Evolutionary conservation across 2,329 filamentous ascomycete genomes (phyloP), one percentile per base, ranked within the genome.

Genomic region (Sclerotinia trifoliorum): DNA sequence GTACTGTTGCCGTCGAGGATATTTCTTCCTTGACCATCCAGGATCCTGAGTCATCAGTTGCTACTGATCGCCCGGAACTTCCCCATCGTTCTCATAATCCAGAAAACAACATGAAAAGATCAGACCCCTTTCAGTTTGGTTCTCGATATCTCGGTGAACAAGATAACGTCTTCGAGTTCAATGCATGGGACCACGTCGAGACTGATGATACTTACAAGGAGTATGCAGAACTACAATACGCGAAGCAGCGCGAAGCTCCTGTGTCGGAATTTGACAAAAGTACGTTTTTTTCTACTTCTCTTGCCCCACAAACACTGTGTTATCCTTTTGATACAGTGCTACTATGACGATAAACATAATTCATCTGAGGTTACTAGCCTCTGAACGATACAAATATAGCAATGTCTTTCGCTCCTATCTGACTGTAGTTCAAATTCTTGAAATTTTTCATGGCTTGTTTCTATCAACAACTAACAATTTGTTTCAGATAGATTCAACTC

Each of bases 181-280:
- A 99, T 80, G 95, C 95, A 49, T 99, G 95, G 95, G 95, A 99
- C 79, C 94, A 99, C 78, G 95, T 98, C 78, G 90, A 94, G 80
- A 93, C 93, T 78, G 94, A 98, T 81, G 88, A 92, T 74, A 85
- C 89, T 52, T 98, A 97, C 84, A 89, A 90, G 77, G 87, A 91
- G 77, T 97, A 95, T 79, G 90, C 93, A 70, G 88, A 94, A 80
- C 81, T 88, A 77, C 95, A 98, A 81, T 94, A 91, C 77, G 86
- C 87, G 58, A 90, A 90, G 80, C 95, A 99, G 81, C 89, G 94
- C 72, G 87, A 90, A 75, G 85, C 90, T 70, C 94, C 94, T 68
- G 95, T 97, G 62, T 94, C 90, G 55, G 93, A 97, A 71, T 97
- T 96, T 83, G 94, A 99, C 80, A 93, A 93, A 79, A 86, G 89